These are phyloP conservation scores for Trichoderma harzianum DNA, from an alignment of 2,329 filamentous ascomycete species.

Conservation along the genomic window DNA sequence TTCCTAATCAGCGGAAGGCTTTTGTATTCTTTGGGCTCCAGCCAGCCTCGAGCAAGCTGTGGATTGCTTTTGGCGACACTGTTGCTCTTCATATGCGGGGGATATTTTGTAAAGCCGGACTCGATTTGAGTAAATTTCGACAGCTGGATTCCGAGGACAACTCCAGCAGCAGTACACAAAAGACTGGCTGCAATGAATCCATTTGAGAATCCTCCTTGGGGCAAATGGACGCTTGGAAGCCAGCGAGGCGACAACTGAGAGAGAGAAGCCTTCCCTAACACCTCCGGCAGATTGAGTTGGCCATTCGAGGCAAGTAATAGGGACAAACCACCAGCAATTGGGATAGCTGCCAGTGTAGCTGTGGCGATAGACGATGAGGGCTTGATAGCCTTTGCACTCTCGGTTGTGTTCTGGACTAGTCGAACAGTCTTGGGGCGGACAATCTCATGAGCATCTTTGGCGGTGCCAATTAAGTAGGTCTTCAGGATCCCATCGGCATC, in stretches of 20 bases:
- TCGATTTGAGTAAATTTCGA: background rate
- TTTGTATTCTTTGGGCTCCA: slow-evolving; percentile 19
- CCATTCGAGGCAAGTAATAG: background rate
- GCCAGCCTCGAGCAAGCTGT: background rate
- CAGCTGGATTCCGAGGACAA: background rate
- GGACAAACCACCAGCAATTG: background rate
- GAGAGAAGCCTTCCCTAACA: background rate
- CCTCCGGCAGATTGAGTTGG: background rate
- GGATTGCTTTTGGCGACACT: background rate
- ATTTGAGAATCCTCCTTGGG: background rate
- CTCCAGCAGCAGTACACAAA: background rate
- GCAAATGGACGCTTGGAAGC: background rate
- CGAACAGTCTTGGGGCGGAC: slow-evolving; percentile 19
- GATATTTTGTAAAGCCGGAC: slow-evolving; percentile 3
- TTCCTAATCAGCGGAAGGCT: slow-evolving; percentile 43
- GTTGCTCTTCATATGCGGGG: background rate
- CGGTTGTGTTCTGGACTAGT: background rate
- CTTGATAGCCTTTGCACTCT: background rate
- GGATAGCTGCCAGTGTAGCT: background rate
- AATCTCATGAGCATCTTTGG: slow-evolving; percentile 30
- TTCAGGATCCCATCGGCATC: slow-evolving; percentile 45
- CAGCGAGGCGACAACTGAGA: background rate
- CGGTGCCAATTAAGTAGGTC: slow-evolving; percentile 36
- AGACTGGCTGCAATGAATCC: background rate
- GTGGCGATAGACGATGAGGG: background rate